Evolutionary conservation across 1,284 basidiomycete genomes (phyloP), one percentile per base, ranked within the genome.

Genomic region (Microbotryomycetes sp.): DNA sequence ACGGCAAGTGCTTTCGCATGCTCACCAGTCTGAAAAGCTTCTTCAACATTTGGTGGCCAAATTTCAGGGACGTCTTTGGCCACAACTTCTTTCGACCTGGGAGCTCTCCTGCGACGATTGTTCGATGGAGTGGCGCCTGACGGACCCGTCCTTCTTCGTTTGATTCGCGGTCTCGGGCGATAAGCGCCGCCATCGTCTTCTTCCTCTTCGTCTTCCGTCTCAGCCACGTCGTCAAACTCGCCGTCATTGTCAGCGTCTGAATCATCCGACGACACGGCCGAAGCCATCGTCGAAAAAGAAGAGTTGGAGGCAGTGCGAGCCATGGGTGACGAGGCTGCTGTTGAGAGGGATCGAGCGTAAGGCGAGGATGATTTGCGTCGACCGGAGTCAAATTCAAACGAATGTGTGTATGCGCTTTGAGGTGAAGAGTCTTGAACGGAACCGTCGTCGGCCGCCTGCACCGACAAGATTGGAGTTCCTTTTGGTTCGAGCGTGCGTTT

Each of bases 41-140:
- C 75, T 62, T 78, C 77, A 50, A 77, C 74, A 46, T 77, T 76
- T 23, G 73, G 70, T 16, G 77, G 76, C 77, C 77, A 79, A 15
- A 79, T 76, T 23, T 78, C 74, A 22, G 74, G 71, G 26, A 71
- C 71, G 49, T 75, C 72, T 63, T 72, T 70, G n/a, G n/a, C n/a
- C 14, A 58, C 66, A 16, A 53, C 49, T 1, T 60, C 63, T 9
- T 61, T 28, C 28, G 15, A 26, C 25, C 26, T 42, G 12, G 5
- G 4, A 4, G 15, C 30, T 30, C n/a, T 57, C 4, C 2, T 57
- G 23, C 28, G 56, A 50, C 32, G 58, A 57, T 0, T 7, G 25
- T 49, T 46, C 0, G 51, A 54, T 4, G 60, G 56, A 23, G 60
- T 48, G n/a, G n/a, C n/a, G n/a, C n/a, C n/a, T n/a, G n/a, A n/a